Percentiles rank a stretch among this genome's conserved stretches.
phyloP scores from a whole-genome alignment of 1,284 basidiomycete species.

The Ustilago esculenta region DNA sequence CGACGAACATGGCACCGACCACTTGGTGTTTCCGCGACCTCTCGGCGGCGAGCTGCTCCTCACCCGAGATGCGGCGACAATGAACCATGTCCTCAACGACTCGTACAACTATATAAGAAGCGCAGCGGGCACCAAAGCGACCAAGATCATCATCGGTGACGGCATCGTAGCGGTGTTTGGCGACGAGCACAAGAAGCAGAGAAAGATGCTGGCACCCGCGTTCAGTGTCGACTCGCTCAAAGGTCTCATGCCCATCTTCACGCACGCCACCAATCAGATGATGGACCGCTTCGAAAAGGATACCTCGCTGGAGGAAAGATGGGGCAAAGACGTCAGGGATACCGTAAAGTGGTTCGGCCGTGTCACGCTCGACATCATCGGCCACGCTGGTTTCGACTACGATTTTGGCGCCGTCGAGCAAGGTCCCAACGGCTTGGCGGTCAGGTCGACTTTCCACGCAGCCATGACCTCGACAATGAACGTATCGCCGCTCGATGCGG shows the following conservation, averaged over 20 bases:
- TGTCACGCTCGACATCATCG: constrained; percentile 51
- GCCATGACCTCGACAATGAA: constrained; percentile 53
- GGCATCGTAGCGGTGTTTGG: constrained; percentile 45
- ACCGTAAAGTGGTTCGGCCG: constrained; percentile 45
- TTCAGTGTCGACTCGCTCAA: constrained; percentile 42
- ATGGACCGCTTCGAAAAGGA: constrained; percentile 36
- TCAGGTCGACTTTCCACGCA: constrained; percentile 41
- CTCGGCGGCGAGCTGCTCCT: constrained; percentile 41
- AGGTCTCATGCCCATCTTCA: constrained; percentile 37
- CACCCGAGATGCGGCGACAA: constrained; percentile 40
- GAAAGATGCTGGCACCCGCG: constrained; percentile 39
- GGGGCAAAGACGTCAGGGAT: constrained; percentile 32
- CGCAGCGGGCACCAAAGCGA: constrained; percentile 42
- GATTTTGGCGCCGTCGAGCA: constrained; percentile 49
- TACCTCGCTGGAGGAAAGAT: constrained; percentile 29
- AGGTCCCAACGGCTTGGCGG: constrained; percentile 44
- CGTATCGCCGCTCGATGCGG: constrained; percentile 32
- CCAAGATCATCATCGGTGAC: constrained; percentile 46
- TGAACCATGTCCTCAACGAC: constrained; percentile 45
- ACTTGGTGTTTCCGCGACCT: constrained; percentile 37
- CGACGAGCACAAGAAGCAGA: constrained; percentile 43
- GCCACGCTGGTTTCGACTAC: constrained; percentile 48
- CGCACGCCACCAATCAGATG: constrained; percentile 39
- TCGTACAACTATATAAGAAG: constrained; percentile 37
- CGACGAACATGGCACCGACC: constrained; percentile 31